These are phyloP conservation scores for Naumovozyma baii DNA, from an alignment of 805 yeast species.

Conservation along the genomic window DNA sequence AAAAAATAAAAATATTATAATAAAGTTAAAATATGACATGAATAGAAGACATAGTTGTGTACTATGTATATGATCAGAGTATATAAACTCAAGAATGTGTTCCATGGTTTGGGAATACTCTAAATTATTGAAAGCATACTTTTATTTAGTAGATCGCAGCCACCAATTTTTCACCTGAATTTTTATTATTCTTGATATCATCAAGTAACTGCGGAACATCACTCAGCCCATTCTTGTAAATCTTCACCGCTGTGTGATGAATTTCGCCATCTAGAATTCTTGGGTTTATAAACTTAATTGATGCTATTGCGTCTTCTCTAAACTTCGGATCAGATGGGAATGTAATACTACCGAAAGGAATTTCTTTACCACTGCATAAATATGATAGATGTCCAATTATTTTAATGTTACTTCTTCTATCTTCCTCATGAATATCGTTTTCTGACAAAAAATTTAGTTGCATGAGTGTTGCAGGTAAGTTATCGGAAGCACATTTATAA, in stretches of 20 bases:
- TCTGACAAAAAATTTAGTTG: slow-evolving; percentile 19
- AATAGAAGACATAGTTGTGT: no score
- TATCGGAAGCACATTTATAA: slow-evolving; percentile 28
- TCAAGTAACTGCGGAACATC: slow-evolving; percentile 15
- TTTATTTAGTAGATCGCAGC: not conserved
- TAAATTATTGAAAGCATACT: no score
- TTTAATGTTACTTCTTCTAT: slow-evolving; percentile 25
- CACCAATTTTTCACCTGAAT: slow-evolving; percentile 24
- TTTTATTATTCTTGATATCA: slow-evolving; percentile 16
- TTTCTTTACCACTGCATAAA: slow-evolving; percentile 27
- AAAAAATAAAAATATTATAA: no score
- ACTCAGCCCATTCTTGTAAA: slow-evolving; percentile 24
- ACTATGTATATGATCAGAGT: no score
- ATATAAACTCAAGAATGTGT: no score
- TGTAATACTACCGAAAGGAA: slow-evolving; percentile 17
- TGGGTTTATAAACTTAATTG: slow-evolving; percentile 18
- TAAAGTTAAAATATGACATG: no score
- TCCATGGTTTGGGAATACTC: no score
- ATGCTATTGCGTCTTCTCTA: slow-evolving; percentile 16
- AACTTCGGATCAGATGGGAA: slow-evolving; percentile 16
- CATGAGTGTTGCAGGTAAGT: slow-evolving; percentile 29
- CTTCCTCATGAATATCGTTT: slow-evolving; percentile 16
- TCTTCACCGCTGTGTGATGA: slow-evolving; percentile 25
- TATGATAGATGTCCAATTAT: slow-evolving; percentile 31
- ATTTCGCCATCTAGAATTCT: slow-evolving; percentile 17